phyloP scores from a whole-genome alignment of 345 rosid genomes.

The Hevea brasiliensis region DNA sequence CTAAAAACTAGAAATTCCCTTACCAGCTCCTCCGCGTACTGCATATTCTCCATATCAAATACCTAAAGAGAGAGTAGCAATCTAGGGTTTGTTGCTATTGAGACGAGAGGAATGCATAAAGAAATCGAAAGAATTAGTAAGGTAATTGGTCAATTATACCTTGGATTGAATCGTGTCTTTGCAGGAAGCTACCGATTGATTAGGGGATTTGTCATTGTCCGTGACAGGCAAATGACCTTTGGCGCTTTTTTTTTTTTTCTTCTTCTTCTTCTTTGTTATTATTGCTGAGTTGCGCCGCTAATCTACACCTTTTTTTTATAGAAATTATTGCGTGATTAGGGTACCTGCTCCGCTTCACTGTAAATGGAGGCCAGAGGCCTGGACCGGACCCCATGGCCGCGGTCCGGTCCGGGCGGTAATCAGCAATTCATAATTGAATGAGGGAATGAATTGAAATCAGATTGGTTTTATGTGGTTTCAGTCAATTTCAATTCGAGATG shows the following conservation, averaged over 20 bases:
- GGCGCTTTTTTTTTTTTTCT: not conserved
- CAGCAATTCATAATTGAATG: too few species aligned
- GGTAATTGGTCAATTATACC: not conserved
- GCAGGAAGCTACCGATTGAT: not conserved
- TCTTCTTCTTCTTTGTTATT: not conserved
- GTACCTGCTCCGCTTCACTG: too few species aligned
- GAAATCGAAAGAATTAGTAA: not conserved
- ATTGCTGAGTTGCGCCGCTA: not conserved
- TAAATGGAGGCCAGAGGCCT: too few species aligned
- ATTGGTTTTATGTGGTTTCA: too few species aligned
- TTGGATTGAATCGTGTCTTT: not conserved
- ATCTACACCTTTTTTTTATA: too few species aligned
- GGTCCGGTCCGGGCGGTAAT: too few species aligned
- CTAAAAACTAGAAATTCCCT: conserved; percentile 66
- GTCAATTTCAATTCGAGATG: too few species aligned
- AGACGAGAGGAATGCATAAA: not conserved
- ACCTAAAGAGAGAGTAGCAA: conserved; percentile 1
- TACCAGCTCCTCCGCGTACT: conserved; percentile 65
- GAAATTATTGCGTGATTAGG: too few species aligned
- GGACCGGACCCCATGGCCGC: too few species aligned
- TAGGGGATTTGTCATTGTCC: not conserved
- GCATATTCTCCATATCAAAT: conserved; percentile 62
- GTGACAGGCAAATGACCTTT: not conserved
- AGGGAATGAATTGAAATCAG: too few species aligned
- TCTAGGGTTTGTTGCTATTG: not conserved